Evolutionary conservation across 768 basidiomycete species (phyloP), one percentile per base, ranked within the genome.

Genomic region (Daedalea quercina): DNA sequence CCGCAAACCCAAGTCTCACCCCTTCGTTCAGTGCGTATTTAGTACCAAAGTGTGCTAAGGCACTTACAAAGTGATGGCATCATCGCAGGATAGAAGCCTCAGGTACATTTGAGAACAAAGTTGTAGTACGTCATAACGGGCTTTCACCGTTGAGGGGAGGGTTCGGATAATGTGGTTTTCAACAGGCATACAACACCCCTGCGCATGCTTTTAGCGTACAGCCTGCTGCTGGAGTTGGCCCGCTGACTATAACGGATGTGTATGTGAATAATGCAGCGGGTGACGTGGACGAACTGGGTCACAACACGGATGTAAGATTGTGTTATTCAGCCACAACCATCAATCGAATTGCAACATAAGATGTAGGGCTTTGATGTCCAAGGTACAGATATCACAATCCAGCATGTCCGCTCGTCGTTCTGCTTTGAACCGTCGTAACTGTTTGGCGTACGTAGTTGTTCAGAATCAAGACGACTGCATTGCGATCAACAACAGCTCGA

Each of bases 381-480:
- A 7, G 42, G 23, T 3, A 49, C 41, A 22, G 42, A 44, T 25
- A n/a, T 52, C 20, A 44, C 43, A 20, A 44, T 44, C 17, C 33
- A 40, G 51, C 33, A 35, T 23, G 42, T 49, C n/a, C 4, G n/a
- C 4, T 42, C 42, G 9, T 22, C 15, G 8, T n/a, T 51, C 19
- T n/a, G 33, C 26, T 25, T n/a, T 40, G 35, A 37, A 23, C 9
- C n/a, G 8, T 24, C 28, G 28, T 31, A 11, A 23, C n/a, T 24
- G n/a, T 26, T 42, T 9, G n/a, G n/a, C n/a, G n/a, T n/a, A n/a
- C 25, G 26, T 56, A 54, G 55, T 47, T 9, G 51, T 67, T 44
- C 57, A 60, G 52, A 67, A 67, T 54, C 67, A 68, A 49, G 67
- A 87, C 53, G 84, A 87, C 58, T 86, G 83, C 61, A 67, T 87